Percentiles rank a stretch among this genome's conserved stretches.
Evolutionary conservation across 352 stramenopile species (phyloP).

Genomic region (Plasmopara muralis): DNA sequence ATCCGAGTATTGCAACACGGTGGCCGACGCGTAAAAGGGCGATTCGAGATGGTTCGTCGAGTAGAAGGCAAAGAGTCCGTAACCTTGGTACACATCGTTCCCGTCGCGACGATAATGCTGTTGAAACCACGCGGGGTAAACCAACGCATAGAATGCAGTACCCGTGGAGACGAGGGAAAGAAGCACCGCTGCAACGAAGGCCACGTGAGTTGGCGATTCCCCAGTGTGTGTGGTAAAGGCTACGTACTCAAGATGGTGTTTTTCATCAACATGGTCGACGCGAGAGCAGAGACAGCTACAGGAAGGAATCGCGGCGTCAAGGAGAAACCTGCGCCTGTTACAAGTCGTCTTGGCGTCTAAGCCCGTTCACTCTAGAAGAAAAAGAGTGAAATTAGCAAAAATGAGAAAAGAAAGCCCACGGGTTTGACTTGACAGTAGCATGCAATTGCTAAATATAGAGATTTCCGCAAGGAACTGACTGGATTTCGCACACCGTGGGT

Average conservation of each 20-base stretch:
- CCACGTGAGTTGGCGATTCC: slow-evolving; percentile 1
- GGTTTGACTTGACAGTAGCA: too few species aligned
- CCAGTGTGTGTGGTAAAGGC: neutral
- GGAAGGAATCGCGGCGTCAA: neutral
- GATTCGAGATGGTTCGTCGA: slow-evolving; percentile 61
- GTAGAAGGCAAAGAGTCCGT: slow-evolving; percentile 79
- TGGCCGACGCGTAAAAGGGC: slow-evolving; percentile 76
- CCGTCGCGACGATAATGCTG: slow-evolving; percentile 74
- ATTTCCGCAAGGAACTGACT: slow-evolving; percentile 23
- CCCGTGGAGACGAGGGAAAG: slow-evolving; percentile 68
- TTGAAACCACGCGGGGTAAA: slow-evolving; percentile 81
- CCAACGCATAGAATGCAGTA: slow-evolving; percentile 73
- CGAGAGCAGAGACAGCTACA: neutral
- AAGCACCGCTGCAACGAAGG: slow-evolving; percentile 48
- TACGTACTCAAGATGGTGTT: slow-evolving; percentile 71
- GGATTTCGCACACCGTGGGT: slow-evolving; percentile 30
- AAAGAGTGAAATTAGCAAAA: slow-evolving; percentile 12
- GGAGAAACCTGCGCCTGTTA: slow-evolving; percentile 4
- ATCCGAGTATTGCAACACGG: slow-evolving; percentile 67
- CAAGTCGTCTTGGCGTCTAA: neutral
- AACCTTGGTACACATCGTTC: slow-evolving; percentile 71
- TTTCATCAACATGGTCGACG: slow-evolving; percentile 45
- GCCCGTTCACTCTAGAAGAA: slow-evolving; percentile 3
- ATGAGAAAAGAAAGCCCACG: too few species aligned
- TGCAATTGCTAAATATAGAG: slow-evolving; percentile 6